Evolutionary conservation across 495 filamentous ascomycete species (phyloP).

Genomic region (Cercophora samala): DNA sequence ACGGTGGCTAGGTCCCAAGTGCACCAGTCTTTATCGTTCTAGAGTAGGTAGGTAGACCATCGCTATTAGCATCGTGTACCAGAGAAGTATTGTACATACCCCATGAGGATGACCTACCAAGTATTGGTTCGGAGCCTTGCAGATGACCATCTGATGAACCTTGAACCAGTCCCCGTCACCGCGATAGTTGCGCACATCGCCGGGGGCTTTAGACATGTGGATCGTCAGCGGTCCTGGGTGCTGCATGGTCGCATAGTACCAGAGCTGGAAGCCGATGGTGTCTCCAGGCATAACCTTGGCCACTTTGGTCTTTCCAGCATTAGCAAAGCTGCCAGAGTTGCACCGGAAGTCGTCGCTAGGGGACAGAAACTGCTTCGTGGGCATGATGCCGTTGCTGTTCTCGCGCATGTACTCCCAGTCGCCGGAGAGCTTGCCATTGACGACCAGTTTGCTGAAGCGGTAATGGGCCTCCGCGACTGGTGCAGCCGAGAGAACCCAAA

Average conservation of each 20-base stretch:
- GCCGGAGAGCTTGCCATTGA: conserved; percentile 17
- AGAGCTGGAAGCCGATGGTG: conserved; percentile 34
- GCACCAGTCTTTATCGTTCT: conserved; percentile 29
- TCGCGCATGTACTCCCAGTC: conserved; percentile 23
- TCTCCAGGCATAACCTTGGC: conserved; percentile 24
- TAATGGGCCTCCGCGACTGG: conserved; percentile 18
- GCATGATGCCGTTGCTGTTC: conserved; percentile 22
- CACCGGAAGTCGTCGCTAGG: conserved; percentile 37
- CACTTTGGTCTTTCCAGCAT: conserved; percentile 20
- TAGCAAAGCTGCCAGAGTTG: conserved; percentile 20
- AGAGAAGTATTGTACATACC: neutral
- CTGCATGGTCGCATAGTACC: conserved; percentile 28
- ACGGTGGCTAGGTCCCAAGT: conserved; percentile 27
- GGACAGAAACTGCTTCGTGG: conserved; percentile 29
- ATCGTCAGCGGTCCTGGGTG: conserved; percentile 33
- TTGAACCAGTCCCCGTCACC: conserved; percentile 42
- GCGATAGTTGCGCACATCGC: conserved; percentile 32
- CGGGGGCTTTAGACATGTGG: conserved; percentile 39
- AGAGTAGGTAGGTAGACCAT: neutral
- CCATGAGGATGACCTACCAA: neutral
- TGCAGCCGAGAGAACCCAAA: conserved; percentile 15
- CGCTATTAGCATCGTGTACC: neutral
- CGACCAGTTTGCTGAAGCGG: conserved; percentile 20
- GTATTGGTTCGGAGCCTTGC: conserved; percentile 10
- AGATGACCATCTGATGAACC: conserved; percentile 36